Conservation (phyloP, 768 basidiomycete species). For the Trametes meyenii region DNA sequence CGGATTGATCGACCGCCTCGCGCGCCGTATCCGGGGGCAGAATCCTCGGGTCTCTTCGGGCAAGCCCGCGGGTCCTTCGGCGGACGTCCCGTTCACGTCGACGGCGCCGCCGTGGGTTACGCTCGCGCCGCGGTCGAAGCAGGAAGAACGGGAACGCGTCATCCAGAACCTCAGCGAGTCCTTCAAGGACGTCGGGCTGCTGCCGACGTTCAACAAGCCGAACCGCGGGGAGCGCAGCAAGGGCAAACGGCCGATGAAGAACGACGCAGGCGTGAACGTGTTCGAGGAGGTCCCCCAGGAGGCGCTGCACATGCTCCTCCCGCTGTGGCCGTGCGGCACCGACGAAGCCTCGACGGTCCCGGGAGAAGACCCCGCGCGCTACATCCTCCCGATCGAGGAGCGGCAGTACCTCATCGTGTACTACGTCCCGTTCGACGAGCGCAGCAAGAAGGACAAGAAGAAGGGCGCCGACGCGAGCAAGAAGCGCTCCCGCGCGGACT, state of each 20-base stretch:
- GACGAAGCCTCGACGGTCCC: slow-evolving; percentile 43
- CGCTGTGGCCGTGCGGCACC: slow-evolving; percentile 81
- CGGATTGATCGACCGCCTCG: slow-evolving; percentile 23
- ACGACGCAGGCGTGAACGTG: slow-evolving; percentile 24
- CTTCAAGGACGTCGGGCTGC: slow-evolving; percentile 78
- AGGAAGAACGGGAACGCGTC: slow-evolving; percentile 69
- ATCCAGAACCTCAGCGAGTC: slow-evolving; percentile 67
- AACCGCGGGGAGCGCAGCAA: slow-evolving; percentile 27
- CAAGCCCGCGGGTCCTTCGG: slow-evolving; percentile 22
- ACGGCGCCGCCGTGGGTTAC: slow-evolving; percentile 61
- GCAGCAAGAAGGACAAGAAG: slow-evolving; percentile 25
- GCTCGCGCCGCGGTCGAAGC: slow-evolving; percentile 61
- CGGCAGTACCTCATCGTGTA: slow-evolving; percentile 79
- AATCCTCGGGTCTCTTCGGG: slow-evolving; percentile 9
- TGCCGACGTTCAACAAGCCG: slow-evolving; percentile 51
- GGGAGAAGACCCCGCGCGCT: slow-evolving; percentile 24
- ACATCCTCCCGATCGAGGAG: slow-evolving; percentile 48
- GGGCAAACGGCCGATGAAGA: slow-evolving; percentile 26
- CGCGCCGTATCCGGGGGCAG: slow-evolving; percentile 28
- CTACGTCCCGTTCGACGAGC: slow-evolving; percentile 62
- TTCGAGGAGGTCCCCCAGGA: slow-evolving; percentile 59
- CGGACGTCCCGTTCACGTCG: slow-evolving; percentile 21
- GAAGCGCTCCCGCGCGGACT: slow-evolving; percentile 43
- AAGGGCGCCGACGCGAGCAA: slow-evolving; percentile 41
- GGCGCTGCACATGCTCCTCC: slow-evolving; percentile 79